Percentiles rank a stretch among this genome's conserved stretches.
Conservation (phyloP, 176 grass and related monocot species). For the Oryza meridionalis region DNA sequence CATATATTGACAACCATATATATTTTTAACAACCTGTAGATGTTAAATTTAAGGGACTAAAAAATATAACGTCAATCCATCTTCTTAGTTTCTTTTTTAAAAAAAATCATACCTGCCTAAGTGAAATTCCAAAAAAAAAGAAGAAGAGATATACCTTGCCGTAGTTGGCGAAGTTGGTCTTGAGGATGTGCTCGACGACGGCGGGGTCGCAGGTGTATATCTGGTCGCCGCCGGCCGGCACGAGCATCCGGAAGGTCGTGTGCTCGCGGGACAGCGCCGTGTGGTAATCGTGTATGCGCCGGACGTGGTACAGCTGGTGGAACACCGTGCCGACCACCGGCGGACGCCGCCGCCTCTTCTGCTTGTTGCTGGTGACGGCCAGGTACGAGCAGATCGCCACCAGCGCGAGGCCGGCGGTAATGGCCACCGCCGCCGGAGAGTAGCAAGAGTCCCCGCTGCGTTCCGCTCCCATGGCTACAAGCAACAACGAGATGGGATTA, state of each 20-base stretch:
- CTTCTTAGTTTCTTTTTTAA: too few species aligned
- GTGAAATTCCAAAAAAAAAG: too few species aligned
- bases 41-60: too few species aligned
- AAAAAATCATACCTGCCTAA: too few species aligned
- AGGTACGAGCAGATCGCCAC: constrained; percentile 29
- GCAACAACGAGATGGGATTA: not conserved
- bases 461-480: not conserved
- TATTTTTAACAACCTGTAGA: too few species aligned
- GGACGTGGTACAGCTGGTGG: constrained; percentile 59
- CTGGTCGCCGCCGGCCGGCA: constrained; percentile 37
- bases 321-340: constrained; percentile 61
- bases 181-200: constrained; percentile 63
- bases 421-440: not conserved
- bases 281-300: constrained; percentile 67
- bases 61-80: too few species aligned
- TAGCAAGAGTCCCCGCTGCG: too few species aligned
- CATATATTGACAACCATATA: too few species aligned
- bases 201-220: constrained; percentile 60
- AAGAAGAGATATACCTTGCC: constrained; percentile 36
- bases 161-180: constrained; percentile 62
- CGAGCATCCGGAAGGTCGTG: constrained; percentile 57
- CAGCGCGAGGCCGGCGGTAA: constrained; percentile 17
- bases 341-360: constrained; percentile 24
- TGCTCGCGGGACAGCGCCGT: constrained; percentile 44
- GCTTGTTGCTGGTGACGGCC: not conserved